These are phyloP conservation scores for Neopestalotiopsis sp. DNA, from an alignment of 2,329 filamentous ascomycete genomes.

Conservation along the genomic window DNA sequence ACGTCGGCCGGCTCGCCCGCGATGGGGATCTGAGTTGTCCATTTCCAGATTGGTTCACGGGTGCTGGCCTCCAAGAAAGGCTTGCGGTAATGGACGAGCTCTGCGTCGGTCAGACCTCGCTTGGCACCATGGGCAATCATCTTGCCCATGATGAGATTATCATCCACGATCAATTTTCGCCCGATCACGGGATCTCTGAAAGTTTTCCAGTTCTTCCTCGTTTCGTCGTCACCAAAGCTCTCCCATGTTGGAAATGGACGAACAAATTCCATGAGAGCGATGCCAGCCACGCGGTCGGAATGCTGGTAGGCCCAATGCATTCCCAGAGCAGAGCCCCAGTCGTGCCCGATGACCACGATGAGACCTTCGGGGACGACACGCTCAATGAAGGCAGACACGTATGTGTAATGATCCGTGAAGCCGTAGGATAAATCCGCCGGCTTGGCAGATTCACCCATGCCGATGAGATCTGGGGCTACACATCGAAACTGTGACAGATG, in stretches of 20 bases:
- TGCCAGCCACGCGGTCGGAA: background rate
- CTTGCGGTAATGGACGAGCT: background rate
- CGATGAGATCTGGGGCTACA: background rate
- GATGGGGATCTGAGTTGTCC: background rate
- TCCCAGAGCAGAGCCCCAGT: conserved; percentile 2
- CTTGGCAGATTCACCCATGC: background rate
- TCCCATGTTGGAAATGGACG: background rate
- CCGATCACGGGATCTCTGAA: background rate
- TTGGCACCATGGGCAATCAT: background rate
- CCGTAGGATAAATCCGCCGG: background rate
- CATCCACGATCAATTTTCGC: background rate
- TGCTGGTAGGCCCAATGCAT: background rate
- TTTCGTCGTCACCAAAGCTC: background rate
- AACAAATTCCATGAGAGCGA: background rate
- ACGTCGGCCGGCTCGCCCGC: background rate
- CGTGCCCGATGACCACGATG: background rate
- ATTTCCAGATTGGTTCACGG: background rate
- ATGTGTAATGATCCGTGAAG: background rate
- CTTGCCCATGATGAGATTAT: background rate
- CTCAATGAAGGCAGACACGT: background rate
- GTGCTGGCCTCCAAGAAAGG: background rate
- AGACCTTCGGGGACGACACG: background rate
- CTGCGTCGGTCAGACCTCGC: background rate
- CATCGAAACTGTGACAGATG: background rate
- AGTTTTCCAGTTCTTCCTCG: background rate